These are phyloP conservation scores for Agapanthus africanus DNA, from an alignment of 106 monocot species.

Conservation along the genomic window DNA sequence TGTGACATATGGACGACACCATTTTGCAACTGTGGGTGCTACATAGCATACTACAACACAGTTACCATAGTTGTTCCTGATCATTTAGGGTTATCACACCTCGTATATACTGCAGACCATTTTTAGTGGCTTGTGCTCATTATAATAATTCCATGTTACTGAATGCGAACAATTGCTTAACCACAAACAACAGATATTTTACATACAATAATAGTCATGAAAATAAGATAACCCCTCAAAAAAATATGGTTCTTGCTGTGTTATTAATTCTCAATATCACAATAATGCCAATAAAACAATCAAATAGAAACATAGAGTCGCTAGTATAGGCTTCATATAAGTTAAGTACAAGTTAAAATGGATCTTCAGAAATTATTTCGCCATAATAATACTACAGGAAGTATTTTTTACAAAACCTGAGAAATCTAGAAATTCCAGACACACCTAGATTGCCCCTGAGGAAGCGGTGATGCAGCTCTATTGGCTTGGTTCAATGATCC, in stretches of 20 bases:
- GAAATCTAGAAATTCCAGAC: conserved; percentile 72
- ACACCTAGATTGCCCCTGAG: conserved; percentile 99
- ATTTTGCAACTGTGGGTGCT: too few species aligned
- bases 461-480: conserved; percentile 82
- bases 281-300: conserved; percentile 3
- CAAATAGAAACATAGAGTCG: neutral
- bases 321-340: conserved; percentile 17
- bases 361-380: conserved; percentile 19
- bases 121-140: neutral
- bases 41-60: neutral
- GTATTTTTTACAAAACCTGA: conserved; percentile 36
- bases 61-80: neutral
- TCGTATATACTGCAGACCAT: conserved; percentile 6
- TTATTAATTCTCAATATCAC: conserved; percentile 8
- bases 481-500: conserved; percentile 46
- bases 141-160: neutral
- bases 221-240: conserved; percentile 1
- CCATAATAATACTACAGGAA: conserved; percentile 24
- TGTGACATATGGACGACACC: too few species aligned
- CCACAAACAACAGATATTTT: neutral
- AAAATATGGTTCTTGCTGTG: neutral
- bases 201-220: neutral
- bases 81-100: neutral
- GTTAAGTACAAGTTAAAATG: conserved; percentile 35
- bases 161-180: neutral